Evolutionary conservation across 495 filamentous ascomycete species (phyloP).

Genomic region (Collariella sp.): DNA sequence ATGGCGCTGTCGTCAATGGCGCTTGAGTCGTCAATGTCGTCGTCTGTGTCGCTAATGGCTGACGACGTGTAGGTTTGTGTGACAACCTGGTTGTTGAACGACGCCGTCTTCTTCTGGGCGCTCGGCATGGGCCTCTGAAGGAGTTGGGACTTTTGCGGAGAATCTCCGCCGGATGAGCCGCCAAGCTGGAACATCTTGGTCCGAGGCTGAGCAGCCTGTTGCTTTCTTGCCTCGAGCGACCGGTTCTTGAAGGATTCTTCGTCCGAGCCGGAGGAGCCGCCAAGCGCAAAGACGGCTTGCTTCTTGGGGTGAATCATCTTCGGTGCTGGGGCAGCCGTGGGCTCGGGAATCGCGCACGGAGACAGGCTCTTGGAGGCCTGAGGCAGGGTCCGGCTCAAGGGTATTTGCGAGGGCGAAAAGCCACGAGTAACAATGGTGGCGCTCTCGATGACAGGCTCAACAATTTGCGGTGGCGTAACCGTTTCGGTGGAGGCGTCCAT

Average conservation of each 20-base stretch:
- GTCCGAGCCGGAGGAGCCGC: conserved; percentile 42
- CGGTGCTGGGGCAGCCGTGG: conserved; percentile 37
- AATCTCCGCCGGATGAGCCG: conserved; percentile 74
- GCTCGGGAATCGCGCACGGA: conserved; percentile 35
- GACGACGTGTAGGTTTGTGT: conserved; percentile 55
- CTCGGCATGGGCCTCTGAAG: conserved; percentile 38
- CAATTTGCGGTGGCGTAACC: conserved; percentile 27
- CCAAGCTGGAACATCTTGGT: conserved; percentile 76
- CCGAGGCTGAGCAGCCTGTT: conserved; percentile 43
- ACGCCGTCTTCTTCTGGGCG: conserved; percentile 65
- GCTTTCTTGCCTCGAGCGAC: conserved; percentile 41
- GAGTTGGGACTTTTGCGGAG: conserved; percentile 63
- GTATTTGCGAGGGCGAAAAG: conserved; percentile 72
- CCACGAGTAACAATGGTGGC: conserved; percentile 72
- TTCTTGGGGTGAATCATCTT: conserved; percentile 42
- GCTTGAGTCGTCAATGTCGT: conserved; percentile 40
- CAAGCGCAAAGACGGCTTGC: conserved; percentile 47
- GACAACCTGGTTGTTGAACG: conserved; percentile 71
- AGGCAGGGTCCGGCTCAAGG: conserved; percentile 43
- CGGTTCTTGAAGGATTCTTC: conserved; percentile 38
- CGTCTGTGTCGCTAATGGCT: conserved; percentile 58
- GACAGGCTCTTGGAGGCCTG: conserved; percentile 21
- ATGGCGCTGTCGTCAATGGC: conserved; percentile 69
- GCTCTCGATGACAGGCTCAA: conserved; percentile 37
- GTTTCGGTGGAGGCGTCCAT: conserved; percentile 24